Conservation (phyloP, 768 basidiomycete species). For the Boletus sensibilis region DNA sequence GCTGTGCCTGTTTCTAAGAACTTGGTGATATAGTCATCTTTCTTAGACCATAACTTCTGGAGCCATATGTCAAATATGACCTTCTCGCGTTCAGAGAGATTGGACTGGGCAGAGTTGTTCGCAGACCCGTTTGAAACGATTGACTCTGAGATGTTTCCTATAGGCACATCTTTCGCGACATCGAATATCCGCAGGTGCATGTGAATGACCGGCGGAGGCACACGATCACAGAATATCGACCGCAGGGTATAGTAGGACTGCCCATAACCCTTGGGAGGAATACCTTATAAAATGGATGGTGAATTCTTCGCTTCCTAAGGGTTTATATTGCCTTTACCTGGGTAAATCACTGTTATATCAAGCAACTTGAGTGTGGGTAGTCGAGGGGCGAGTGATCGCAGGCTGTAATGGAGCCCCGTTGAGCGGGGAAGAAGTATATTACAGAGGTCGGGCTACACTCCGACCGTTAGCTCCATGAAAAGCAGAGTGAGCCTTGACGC, state of each 20-base stretch:
- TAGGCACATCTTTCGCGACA: conserved; percentile 64
- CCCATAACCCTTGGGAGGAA: conserved; percentile 78
- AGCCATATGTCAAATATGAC: conserved; percentile 81
- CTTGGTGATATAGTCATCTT: conserved; percentile 73
- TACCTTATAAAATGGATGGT: conserved; percentile 42
- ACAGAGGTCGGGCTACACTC: conserved; percentile 65
- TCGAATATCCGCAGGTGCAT: conserved; percentile 83
- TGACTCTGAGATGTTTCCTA: conserved; percentile 53
- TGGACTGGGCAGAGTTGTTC: conserved; percentile 39
- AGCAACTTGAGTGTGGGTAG: conserved; percentile 76
- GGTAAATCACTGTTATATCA: conserved; percentile 92
- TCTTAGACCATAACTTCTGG: conserved; percentile 74
- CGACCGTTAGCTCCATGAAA: conserved; percentile 9
- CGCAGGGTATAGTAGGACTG: conserved; percentile 88
- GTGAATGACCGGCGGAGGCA: conserved; percentile 83
- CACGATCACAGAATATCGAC: conserved; percentile 78
- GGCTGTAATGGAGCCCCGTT: conserved; percentile 82
- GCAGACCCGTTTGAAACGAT: conserved; percentile 30
- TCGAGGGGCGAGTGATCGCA: conserved; percentile 77
- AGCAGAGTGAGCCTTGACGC: conserved; percentile 36
- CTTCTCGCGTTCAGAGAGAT: conserved; percentile 59
- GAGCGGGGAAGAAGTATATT: conserved; percentile 90
- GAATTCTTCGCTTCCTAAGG: background rate
- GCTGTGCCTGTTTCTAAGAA: conserved; percentile 59
- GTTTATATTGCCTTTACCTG: conserved; percentile 47